Percentiles rank a stretch among this genome's conserved stretches.
These are phyloP conservation scores for Helicocarpus griseus DNA, from an alignment of 2,329 filamentous ascomycete species.

Conservation along the genomic window DNA sequence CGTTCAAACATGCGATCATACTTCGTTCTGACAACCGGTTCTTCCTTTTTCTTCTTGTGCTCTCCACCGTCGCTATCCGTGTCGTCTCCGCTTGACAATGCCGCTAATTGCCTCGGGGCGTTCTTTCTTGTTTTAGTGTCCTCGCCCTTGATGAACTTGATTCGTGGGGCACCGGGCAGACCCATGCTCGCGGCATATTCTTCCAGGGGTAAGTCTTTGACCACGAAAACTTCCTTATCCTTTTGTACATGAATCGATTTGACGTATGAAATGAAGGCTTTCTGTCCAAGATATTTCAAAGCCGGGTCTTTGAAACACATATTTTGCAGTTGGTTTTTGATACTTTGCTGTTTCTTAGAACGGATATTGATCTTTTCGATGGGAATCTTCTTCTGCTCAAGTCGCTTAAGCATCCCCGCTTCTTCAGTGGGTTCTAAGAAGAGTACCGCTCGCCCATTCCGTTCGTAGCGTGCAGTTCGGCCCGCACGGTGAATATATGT, in stretches of 20 bases:
- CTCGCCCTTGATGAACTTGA: conserved; percentile 86
- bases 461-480: conserved; percentile 85
- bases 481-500: conserved; percentile 97
- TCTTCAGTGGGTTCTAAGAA: conserved; percentile 92
- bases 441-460: conserved; percentile 74
- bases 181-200: conserved; percentile 78
- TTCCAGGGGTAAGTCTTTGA: conserved; percentile 74
- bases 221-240: conserved; percentile 83
- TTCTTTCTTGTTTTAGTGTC: conserved; percentile 84
- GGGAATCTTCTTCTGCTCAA: conserved; percentile 83
- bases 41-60: conserved; percentile 52
- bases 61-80: conserved; percentile 36
- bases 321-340: conserved; percentile 77
- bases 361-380: conserved; percentile 79
- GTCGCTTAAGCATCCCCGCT: conserved; percentile 72
- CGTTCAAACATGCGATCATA: conserved; percentile 98
- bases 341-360: conserved; percentile 78
- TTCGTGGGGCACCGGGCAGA: conserved; percentile 80
- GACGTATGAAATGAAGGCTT: conserved; percentile 86
- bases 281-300: conserved; percentile 89
- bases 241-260: conserved; percentile 78
- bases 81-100: conserved; percentile 51
- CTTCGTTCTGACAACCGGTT: conserved; percentile 77
- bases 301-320: conserved; percentile 95
- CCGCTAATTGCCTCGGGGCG: conserved; percentile 57